Conservation (phyloP, 345 rosid genomes). For the Murraya koenigii region DNA sequence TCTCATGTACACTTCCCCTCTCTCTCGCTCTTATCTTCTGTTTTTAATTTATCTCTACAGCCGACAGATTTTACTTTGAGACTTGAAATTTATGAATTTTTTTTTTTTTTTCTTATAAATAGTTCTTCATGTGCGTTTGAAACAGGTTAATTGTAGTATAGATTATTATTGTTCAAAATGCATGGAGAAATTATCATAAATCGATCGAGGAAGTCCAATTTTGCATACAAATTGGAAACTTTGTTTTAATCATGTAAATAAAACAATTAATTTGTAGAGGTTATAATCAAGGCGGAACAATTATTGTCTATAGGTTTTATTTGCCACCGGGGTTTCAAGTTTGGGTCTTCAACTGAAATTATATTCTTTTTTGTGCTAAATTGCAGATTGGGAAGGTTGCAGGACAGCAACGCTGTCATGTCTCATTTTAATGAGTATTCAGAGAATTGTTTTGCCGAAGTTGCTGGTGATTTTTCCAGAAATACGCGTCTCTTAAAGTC, state of each 20-base stretch:
- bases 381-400: slow-evolving; percentile 88
- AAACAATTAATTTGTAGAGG: not conserved
- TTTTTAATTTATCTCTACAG: not conserved
- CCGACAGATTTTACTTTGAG: not conserved
- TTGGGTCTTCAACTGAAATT: not conserved
- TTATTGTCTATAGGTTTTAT: not conserved
- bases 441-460: slow-evolving; percentile 76
- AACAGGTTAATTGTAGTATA: too few relatives aligned
- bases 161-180: not conserved
- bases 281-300: not conserved
- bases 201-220: too few relatives aligned
- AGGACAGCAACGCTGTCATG: slow-evolving; percentile 91
- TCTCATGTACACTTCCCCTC: slow-evolving; percentile 52
- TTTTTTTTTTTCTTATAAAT: not conserved
- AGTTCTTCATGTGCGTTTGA: not conserved
- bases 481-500: slow-evolving; percentile 67
- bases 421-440: slow-evolving; percentile 85
- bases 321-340: not conserved
- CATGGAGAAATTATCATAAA: too few relatives aligned
- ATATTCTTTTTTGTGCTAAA: not conserved
- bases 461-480: slow-evolving; percentile 63
- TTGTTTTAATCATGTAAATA: too few relatives aligned
- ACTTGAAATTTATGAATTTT: not conserved
- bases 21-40: slow-evolving; percentile 9
- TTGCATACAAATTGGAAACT: too few relatives aligned